Percentiles rank a stretch among this genome's conserved stretches.
Conservation (phyloP, 179 eudicot species). For the Gypsophila paniculata region DNA sequence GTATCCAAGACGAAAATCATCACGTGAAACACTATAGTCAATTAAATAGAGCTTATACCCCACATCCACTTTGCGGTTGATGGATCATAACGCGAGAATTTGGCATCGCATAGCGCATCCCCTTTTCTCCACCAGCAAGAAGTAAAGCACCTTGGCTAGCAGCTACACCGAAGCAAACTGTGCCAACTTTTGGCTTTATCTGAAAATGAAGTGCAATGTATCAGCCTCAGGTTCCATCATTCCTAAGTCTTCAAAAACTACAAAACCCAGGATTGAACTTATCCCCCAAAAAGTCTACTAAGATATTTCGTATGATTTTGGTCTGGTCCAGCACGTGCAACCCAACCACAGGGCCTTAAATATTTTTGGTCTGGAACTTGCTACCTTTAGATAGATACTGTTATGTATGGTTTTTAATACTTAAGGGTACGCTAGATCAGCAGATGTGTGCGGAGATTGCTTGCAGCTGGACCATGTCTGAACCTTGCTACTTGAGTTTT, state of each 20-base stretch:
- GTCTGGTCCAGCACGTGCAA: background rate
- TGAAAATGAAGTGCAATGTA: conserved; percentile 25
- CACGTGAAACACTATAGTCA: background rate
- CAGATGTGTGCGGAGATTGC: background rate
- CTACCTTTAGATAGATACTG: background rate
- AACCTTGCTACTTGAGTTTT: background rate
- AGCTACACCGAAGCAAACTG: conserved; percentile 87
- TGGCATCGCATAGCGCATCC: conserved; percentile 96
- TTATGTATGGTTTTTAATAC: background rate
- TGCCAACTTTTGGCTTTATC: conserved; percentile 97
- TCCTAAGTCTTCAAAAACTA: background rate
- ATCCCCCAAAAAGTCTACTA: background rate
- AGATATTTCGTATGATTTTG: background rate
- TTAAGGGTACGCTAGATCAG: background rate
- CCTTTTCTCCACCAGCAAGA: conserved; percentile 97
- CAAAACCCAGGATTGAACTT: background rate
- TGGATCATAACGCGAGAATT: conserved; percentile 91
- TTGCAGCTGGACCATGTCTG: background rate
- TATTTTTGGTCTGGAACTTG: background rate
- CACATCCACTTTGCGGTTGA: conserved; percentile 77
- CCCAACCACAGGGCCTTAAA: background rate
- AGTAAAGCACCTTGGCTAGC: conserved; percentile 91
- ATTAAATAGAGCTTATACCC: conserved; percentile 43
- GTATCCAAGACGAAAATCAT: background rate
- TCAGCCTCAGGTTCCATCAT: conserved; percentile 9